Conservation (phyloP, 108 stramenopile species). For the Cylindrotheca fusiformis region DNA sequence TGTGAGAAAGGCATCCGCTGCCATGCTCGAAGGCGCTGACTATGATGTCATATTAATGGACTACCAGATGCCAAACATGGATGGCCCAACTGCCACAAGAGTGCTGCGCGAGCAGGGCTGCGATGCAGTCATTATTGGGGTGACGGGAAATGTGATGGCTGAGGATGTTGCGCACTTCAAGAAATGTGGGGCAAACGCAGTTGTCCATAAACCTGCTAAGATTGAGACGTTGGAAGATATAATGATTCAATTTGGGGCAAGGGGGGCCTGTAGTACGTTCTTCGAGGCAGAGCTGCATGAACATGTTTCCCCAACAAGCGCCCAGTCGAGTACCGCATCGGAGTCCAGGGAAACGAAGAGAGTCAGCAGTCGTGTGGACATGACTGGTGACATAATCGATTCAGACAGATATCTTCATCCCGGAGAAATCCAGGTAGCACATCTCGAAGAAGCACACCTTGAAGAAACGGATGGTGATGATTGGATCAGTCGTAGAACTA, state of each 20-base stretch:
- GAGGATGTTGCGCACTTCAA: constrained; percentile 38
- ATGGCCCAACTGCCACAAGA: constrained; percentile 34
- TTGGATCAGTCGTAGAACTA: no score
- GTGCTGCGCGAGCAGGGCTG: constrained; percentile 35
- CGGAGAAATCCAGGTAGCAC: not conserved
- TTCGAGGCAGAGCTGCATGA: no score
- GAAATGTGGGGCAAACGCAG: constrained; percentile 32
- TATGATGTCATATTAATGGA: constrained; percentile 18
- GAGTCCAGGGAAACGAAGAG: no score
- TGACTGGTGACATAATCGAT: not conserved
- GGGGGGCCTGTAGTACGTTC: not conserved
- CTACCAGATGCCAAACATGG: constrained; percentile 43
- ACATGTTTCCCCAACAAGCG: no score
- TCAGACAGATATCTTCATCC: no score
- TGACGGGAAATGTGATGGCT: constrained; percentile 38
- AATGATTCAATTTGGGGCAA: not conserved
- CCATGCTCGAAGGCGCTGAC: constrained; percentile 1
- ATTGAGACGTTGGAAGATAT: constrained; percentile 29
- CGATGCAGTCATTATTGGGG: constrained; percentile 31
- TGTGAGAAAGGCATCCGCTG: not conserved
- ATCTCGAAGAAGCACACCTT: not conserved
- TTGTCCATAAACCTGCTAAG: constrained; percentile 33
- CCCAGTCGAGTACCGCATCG: no score
- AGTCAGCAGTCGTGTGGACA: not conserved
- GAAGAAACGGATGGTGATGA: no score